These are phyloP conservation scores for Metarhizium rileyi DNA, from an alignment of 2,329 filamentous ascomycete genomes.

Conservation along the genomic window DNA sequence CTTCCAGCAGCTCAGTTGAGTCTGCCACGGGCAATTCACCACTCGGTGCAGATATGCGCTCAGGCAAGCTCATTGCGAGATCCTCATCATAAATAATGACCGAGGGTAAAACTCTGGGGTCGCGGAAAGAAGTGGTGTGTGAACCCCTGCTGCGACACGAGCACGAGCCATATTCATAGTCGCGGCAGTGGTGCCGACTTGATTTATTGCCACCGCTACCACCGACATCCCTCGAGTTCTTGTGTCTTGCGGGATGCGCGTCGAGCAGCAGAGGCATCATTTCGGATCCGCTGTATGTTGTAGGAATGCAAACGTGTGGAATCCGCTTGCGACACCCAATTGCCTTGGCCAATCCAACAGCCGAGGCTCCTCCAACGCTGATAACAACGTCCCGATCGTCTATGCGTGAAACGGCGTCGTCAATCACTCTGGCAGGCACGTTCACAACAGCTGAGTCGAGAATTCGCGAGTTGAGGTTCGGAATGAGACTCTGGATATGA, in stretches of 20 bases:
- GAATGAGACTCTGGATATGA: conserved; percentile 23
- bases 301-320: conserved; percentile 50
- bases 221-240: neutral
- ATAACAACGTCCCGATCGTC: conserved; percentile 43
- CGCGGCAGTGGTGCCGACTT: neutral
- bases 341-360: conserved; percentile 48
- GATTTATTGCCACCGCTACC: conserved; percentile 5
- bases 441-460: conserved; percentile 23
- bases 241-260: conserved; percentile 11
- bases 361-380: conserved; percentile 53
- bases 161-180: neutral
- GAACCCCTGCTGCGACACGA: conserved; percentile 5
- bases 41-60: conserved; percentile 19
- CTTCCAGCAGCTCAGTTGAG: conserved; percentile 9
- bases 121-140: conserved; percentile 11
- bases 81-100: conserved; percentile 30
- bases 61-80: conserved; percentile 19
- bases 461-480: conserved; percentile 22
- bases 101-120: conserved; percentile 15
- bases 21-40: conserved; percentile 10
- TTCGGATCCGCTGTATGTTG: conserved; percentile 50
- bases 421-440: conserved; percentile 17
- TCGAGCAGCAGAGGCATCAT: conserved; percentile 32
- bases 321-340: conserved; percentile 42
- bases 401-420: conserved; percentile 18